These are phyloP conservation scores for Malassezia globosa DNA, from an alignment of 1,284 basidiomycete species.

Conservation along the genomic window DNA sequence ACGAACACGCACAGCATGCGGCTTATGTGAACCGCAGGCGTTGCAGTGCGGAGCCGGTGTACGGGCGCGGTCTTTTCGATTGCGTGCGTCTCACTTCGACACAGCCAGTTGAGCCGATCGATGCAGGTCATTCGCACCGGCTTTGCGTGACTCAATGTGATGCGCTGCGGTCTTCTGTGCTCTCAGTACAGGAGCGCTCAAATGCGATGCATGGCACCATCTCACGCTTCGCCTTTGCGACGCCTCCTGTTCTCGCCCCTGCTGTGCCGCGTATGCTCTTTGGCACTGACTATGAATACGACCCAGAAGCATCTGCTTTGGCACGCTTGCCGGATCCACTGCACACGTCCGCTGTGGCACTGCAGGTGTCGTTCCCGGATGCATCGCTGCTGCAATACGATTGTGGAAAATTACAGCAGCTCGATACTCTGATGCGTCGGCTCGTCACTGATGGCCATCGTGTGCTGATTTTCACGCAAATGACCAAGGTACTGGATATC, in stretches of 20 bases:
- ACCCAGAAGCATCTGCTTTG: conserved; percentile 22
- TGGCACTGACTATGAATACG: not conserved
- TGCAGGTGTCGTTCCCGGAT: conserved; percentile 89
- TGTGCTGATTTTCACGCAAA: conserved; percentile 89
- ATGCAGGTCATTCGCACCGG: conserved; percentile 48
- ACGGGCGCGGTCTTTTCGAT: conserved; percentile 49
- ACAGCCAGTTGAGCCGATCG: conserved; percentile 49
- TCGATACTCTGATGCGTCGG: conserved; percentile 66
- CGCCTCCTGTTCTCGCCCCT: conserved; percentile 65
- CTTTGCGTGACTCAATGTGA: conserved; percentile 55
- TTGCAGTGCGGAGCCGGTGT: conserved; percentile 57
- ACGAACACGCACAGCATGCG: conserved; percentile 61
- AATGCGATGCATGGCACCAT: conserved; percentile 55
- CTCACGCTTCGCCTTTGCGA: conserved; percentile 70
- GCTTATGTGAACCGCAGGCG: conserved; percentile 67
- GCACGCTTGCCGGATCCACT: conserved; percentile 50
- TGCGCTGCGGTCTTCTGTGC: conserved; percentile 44
- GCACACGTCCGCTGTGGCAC: conserved; percentile 64
- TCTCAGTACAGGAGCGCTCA: conserved; percentile 58
- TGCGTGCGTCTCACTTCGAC: conserved; percentile 4
- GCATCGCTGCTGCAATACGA: conserved; percentile 83
- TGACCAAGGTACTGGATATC: conserved; percentile 89
- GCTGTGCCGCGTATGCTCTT: conserved; percentile 51
- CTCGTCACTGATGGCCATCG: conserved; percentile 78
- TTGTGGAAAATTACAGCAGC: conserved; percentile 84